These are phyloP conservation scores for Tulasnella sp. DNA, from an alignment of 768 basidiomycete genomes.

Conservation along the genomic window DNA sequence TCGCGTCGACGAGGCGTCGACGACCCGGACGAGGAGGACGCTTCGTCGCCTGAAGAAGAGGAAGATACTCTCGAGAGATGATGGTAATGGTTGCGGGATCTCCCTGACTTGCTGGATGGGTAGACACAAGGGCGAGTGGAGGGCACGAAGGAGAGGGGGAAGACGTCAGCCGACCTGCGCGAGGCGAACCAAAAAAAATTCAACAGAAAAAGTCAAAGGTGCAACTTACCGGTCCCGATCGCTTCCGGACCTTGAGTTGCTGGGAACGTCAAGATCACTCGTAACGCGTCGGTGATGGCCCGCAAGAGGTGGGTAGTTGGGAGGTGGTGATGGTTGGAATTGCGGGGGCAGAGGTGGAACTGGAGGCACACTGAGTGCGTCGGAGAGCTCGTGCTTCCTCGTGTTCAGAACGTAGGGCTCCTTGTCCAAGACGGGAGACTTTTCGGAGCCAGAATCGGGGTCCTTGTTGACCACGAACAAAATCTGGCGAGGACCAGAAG, in stretches of 20 bases:
- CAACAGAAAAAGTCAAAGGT: too few species aligned
- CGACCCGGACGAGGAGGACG: slow-evolving; percentile 27
- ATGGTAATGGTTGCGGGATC: slow-evolving; percentile 4
- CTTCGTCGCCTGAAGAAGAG: slow-evolving; percentile 14
- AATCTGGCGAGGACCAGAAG: background rate
- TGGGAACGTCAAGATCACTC: slow-evolving; percentile 22
- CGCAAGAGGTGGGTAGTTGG: slow-evolving; percentile 15
- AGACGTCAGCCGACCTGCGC: slow-evolving; percentile 7
- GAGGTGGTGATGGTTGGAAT: slow-evolving; percentile 29
- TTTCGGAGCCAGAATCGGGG: slow-evolving; percentile 12
- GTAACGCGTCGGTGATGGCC: background rate
- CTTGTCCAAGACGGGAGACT: slow-evolving; percentile 11
- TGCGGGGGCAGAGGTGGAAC: slow-evolving; percentile 28
- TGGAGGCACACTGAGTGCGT: slow-evolving; percentile 27
- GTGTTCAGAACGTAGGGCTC: background rate
- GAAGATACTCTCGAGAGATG: slow-evolving; percentile 10
- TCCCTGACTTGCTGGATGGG: background rate
- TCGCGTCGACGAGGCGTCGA: too few species aligned
- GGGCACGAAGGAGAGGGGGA: background rate
- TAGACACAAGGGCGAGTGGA: background rate
- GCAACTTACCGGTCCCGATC: slow-evolving; percentile 12
- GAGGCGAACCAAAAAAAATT: background rate
- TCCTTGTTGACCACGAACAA: slow-evolving; percentile 20
- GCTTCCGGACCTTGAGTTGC: background rate
- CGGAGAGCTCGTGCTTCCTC: background rate